Evolutionary conservation across 2,329 filamentous ascomycete genomes (phyloP).

Genomic region (Tothia fuscella): DNA sequence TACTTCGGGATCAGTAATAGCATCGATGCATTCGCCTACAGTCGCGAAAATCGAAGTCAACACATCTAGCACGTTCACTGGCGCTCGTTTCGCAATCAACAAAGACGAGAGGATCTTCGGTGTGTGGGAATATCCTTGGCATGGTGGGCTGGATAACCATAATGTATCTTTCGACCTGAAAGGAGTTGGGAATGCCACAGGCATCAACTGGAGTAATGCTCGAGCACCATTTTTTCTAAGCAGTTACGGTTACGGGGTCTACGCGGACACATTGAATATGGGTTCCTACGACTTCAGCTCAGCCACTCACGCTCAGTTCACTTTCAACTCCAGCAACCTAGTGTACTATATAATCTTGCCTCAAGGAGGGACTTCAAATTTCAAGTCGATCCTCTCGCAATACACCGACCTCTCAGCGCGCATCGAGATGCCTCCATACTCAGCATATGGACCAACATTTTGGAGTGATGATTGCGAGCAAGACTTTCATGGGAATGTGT

Average conservation of each 20-base stretch:
- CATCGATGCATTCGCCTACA: slow-evolving; percentile 15
- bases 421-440: slow-evolving; percentile 22
- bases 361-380: slow-evolving; percentile 7
- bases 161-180: slow-evolving; percentile 19
- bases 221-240: slow-evolving; percentile 25
- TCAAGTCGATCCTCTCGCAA: slow-evolving; percentile 18
- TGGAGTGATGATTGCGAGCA: slow-evolving; percentile 25
- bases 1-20: slow-evolving; percentile 12
- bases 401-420: slow-evolving; percentile 20
- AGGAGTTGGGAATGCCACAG: slow-evolving; percentile 20
- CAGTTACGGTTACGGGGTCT: slow-evolving; percentile 23
- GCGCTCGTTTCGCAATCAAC: slow-evolving; percentile 15
- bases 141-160: slow-evolving; percentile 15
- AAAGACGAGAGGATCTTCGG: slow-evolving; percentile 15
- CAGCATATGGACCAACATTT: slow-evolving; percentile 23
- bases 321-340: slow-evolving; percentile 20
- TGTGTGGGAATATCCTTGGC: slow-evolving; percentile 21
- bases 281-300: slow-evolving; percentile 21
- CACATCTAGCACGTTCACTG: slow-evolving; percentile 15
- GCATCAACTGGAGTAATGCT: slow-evolving; percentile 25
- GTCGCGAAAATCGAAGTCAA: slow-evolving; percentile 18
- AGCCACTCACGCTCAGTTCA: slow-evolving; percentile 18
- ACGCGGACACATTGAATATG: slow-evolving; percentile 22
- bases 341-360: slow-evolving; percentile 19
- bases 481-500: slow-evolving; percentile 22